These are phyloP conservation scores for Linnemannia schmuckeri DNA, from an alignment of 192 early-diverging fungal species.

Conservation along the genomic window DNA sequence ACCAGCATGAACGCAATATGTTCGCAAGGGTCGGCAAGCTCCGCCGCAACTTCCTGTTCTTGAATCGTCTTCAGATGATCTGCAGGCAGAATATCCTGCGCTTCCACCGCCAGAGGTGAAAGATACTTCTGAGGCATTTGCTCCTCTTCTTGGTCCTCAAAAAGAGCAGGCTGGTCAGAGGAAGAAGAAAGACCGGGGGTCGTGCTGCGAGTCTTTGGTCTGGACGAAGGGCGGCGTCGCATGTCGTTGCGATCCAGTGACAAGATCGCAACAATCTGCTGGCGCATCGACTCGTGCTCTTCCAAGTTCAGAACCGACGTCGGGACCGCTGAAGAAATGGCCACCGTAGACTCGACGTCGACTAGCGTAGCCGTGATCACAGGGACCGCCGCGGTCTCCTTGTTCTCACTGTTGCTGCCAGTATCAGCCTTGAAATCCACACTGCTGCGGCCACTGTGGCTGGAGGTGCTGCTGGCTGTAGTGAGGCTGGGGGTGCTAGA, in stretches of 20 bases:
- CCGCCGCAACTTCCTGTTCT: conserved; percentile 12
- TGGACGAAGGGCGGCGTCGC: not conserved
- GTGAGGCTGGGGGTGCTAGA: conserved; percentile 4
- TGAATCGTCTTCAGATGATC: not conserved
- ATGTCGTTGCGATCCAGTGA: conserved; percentile 19
- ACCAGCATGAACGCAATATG: conserved; percentile 41
- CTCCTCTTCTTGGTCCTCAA: too few relatives aligned
- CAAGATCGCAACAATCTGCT: conserved; percentile 29
- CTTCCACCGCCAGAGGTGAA: conserved; percentile 47
- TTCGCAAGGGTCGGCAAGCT: conserved; percentile 15
- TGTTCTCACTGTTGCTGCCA: not conserved
- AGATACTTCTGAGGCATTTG: not conserved
- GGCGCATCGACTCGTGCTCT: conserved; percentile 20
- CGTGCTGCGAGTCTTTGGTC: not conserved
- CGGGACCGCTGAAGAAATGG: not conserved
- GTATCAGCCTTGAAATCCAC: not conserved
- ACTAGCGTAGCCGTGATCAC: too few relatives aligned
- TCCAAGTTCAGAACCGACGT: not conserved
- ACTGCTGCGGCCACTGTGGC: not conserved
- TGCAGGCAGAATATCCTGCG: conserved; percentile 28
- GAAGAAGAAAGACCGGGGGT: not conserved
- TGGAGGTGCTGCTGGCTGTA: not conserved
- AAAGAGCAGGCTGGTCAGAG: not conserved
- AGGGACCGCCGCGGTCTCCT: not conserved
- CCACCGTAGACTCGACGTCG: not conserved